Percentiles rank a stretch among this genome's conserved stretches.
Conservation (phyloP, 2,329 filamentous ascomycete species). For the Aspergillus costaricaensis region DNA sequence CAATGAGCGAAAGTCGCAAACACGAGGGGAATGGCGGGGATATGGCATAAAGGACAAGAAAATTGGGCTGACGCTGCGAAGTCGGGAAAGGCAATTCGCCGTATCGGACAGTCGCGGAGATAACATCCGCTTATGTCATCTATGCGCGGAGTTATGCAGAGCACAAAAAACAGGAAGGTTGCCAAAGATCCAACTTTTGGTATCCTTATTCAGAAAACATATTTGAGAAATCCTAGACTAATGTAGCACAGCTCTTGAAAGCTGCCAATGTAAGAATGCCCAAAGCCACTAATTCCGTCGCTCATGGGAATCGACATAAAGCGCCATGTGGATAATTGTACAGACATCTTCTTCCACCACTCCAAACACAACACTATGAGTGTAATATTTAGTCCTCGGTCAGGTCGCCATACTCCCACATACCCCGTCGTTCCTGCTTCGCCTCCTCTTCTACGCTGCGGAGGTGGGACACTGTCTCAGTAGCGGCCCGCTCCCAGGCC, state of each 20-base stretch:
- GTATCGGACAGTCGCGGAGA: not conserved
- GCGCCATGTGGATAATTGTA: constrained; percentile 13
- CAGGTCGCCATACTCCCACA: constrained; percentile 98
- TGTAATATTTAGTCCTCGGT: constrained; percentile 70
- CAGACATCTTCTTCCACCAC: constrained; percentile 5
- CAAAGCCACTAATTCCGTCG: constrained; percentile 5
- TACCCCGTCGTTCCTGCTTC: constrained; percentile 77
- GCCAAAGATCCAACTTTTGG: not conserved
- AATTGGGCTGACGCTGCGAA: not conserved
- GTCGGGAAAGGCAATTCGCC: not conserved
- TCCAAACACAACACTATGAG: not conserved
- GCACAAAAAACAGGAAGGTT: not conserved
- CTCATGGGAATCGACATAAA: constrained; percentile 11
- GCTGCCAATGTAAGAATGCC: not conserved
- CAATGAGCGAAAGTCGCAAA: not conserved
- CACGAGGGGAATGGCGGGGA: not conserved
- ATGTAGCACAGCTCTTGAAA: constrained; percentile 10
- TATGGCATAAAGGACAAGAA: not conserved
- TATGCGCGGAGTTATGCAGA: not conserved
- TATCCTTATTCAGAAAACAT: constrained; percentile 3
- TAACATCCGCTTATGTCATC: not conserved
- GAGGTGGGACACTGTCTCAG: constrained; percentile 70
- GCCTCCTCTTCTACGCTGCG: constrained; percentile 74
- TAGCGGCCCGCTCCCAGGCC: constrained; percentile 80
- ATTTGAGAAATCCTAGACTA: constrained; percentile 13